These are phyloP conservation scores for Mycosphaerelloides madeirae DNA, from an alignment of 2,329 filamentous ascomycete genomes.

Conservation along the genomic window DNA sequence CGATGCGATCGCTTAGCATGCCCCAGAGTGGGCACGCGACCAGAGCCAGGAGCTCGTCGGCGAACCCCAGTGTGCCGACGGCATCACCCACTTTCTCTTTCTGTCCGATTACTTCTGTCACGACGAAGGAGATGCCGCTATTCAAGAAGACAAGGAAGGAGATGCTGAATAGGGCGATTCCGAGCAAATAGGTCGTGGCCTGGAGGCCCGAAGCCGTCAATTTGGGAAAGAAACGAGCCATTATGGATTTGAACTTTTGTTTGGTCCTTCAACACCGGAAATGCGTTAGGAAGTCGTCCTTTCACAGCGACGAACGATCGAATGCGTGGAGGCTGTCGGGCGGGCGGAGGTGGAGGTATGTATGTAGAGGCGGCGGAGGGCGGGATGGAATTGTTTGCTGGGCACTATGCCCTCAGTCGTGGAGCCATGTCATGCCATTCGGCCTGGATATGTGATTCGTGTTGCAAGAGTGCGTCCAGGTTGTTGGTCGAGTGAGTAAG, in stretches of 20 bases:
- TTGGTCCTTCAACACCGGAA: slow-evolving; percentile 2
- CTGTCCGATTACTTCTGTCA: slow-evolving; percentile 74
- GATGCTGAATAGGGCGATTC: slow-evolving; percentile 80
- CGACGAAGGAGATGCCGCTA: slow-evolving; percentile 76
- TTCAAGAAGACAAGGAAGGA: slow-evolving; percentile 88
- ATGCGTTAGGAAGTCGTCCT: too few species aligned
- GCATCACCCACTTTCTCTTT: slow-evolving; percentile 70
- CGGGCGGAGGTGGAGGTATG: not conserved
- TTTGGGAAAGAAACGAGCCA: slow-evolving; percentile 29
- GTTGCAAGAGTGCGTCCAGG: too few species aligned
- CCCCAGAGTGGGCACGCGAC: slow-evolving; percentile 79
- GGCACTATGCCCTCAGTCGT: slow-evolving; percentile 5
- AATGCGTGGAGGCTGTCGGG: too few species aligned
- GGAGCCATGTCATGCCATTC: slow-evolving; percentile 4
- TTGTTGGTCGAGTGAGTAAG: too few species aligned
- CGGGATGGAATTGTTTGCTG: not conserved
- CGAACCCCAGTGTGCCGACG: slow-evolving; percentile 79
- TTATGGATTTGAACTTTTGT: too few species aligned
- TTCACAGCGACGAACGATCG: too few species aligned
- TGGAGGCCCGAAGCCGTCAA: slow-evolving; percentile 56
- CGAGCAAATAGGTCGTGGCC: slow-evolving; percentile 68
- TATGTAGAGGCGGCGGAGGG: not conserved
- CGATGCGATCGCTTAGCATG: slow-evolving; percentile 68
- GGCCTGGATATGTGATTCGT: not conserved
- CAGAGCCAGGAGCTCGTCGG: slow-evolving; percentile 75